Evolutionary conservation across 1,284 basidiomycete species (phyloP).

Genomic region (Sanghuangporus sanghuang): DNA sequence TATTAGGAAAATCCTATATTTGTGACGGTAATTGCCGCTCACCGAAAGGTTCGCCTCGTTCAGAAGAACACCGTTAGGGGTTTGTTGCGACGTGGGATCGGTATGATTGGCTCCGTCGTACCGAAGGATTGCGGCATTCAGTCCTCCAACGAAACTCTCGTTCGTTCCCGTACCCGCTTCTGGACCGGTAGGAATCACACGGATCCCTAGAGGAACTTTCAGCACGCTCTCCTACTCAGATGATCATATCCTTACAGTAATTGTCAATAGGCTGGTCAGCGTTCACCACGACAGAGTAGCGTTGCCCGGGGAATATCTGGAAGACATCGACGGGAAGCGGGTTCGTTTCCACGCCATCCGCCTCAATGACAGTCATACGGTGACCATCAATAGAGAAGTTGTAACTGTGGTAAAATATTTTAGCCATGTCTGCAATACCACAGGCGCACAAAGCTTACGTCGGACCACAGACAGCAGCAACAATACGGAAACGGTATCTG

Average conservation of each 20-base stretch:
- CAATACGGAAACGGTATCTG: slow-evolving; percentile 34
- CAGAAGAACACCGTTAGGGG: slow-evolving; percentile 21
- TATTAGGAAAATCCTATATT: slow-evolving; percentile 4
- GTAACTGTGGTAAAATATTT: background rate
- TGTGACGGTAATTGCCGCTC: slow-evolving; percentile 8
- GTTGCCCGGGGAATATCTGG: slow-evolving; percentile 29
- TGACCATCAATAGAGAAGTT: slow-evolving; percentile 21
- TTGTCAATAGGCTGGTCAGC: slow-evolving; percentile 32
- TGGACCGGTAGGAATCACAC: slow-evolving; percentile 22
- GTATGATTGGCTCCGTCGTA: slow-evolving; percentile 28
- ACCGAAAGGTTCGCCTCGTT: slow-evolving; percentile 26
- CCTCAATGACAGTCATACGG: slow-evolving; percentile 33
- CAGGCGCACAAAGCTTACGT: slow-evolving; percentile 25
- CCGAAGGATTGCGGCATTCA: slow-evolving; percentile 30
- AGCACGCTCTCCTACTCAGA: background rate
- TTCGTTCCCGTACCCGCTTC: slow-evolving; percentile 8
- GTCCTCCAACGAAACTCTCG: slow-evolving; percentile 22
- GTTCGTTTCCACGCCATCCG: slow-evolving; percentile 32
- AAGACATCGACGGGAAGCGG: slow-evolving; percentile 29
- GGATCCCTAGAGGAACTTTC: slow-evolving; percentile 27
- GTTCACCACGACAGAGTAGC: slow-evolving; percentile 34
- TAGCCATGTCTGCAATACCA: slow-evolving; percentile 10
- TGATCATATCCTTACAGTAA: slow-evolving; percentile 24
- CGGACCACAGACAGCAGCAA: slow-evolving; percentile 37
- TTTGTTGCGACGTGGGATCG: slow-evolving; percentile 27